Evolutionary conservation across 2,329 filamentous ascomycete species (phyloP), one percentile per base, ranked within the genome.

Genomic region (Didymella glomerata): DNA sequence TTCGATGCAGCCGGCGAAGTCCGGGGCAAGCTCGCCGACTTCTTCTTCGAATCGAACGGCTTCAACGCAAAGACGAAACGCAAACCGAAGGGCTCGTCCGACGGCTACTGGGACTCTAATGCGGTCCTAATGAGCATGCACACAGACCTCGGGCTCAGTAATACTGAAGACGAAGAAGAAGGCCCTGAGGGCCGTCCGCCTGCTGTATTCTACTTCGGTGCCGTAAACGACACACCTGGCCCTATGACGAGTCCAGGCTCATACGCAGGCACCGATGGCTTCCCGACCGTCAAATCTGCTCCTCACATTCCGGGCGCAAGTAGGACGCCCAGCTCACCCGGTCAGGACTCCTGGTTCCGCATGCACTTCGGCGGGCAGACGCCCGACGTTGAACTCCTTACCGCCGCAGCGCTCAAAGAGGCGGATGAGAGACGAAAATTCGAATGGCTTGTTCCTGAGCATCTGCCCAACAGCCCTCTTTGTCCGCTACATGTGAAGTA

Each of bases 401-500:
- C 64, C 8, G 40, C 46, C 4, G 42, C 50, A 1, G 48, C 64
- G 1, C 62, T 57, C 10, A 59, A 62, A 6, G 68, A 66, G 16
- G 63, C 61, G n/a, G 74, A 74, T 18, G 72, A 70, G 14, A 57
- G 60, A 22, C 59, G 69, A 11, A 72, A 71, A 34, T 76, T 80
- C 41, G 77, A 79, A 48, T 73, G 79, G 66, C 67, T 78, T 16
- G 61, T 78, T 1, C 79, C 80, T 2, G 81, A 82, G 62, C 81
- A 83, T 64, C 58, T 82, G 7, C 77, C 78, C 1, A 74, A 56
- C 6, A 80, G 77, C 53, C 79, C 79, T 8, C 59, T 82, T 2
- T 82, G 81, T 66, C 80, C 81, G 7, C 68, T 79, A 16, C 73
- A 76, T 63, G 64, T 69, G 13, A 78, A 75, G 56, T 78, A 82